Evolutionary conservation across 805 yeast genomes (phyloP), one percentile per base, ranked within the genome.

Genomic region (Candida xiaguanensis): DNA sequence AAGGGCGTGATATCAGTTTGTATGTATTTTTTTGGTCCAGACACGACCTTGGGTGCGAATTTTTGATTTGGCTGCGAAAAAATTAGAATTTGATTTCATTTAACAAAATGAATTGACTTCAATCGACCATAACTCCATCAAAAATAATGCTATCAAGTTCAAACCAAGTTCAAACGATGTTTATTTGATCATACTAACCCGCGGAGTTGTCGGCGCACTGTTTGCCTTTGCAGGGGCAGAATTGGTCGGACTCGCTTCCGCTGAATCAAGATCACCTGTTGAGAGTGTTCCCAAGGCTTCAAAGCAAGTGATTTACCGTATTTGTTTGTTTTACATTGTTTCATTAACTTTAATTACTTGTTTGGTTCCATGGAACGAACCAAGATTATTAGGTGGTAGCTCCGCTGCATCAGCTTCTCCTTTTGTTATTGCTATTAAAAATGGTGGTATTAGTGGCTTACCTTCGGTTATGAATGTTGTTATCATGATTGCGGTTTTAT

Each of bases 391-490:
- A 34, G 40, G 37, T 30, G 62, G 61, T 19, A 74, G 74, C 16
- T 56, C 72, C 30, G 77, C 72, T 38, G 83, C 83, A 32, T 60
- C 79, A 13, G 85, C 88, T 8, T 84, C 91, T n/a, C 93, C 93
- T 14, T 84, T 84, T 50, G 91, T 85, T 39, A 77, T 85, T 61
- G 85, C 91, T 20, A 75, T 82, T 40, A 63, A 56, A 24, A 68
- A 72, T 36, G 84, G 82, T 19, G 85, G 86, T 43, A 79, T 81
- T 47, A 62, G 58, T 24, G 88, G 82, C 33, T 61, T 81, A 38
- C 86, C 86, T 17, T 69, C 77, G 22, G 75, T 83, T 27, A 70
- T 83, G 66, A 83, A 83, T 53, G 85, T 76, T 9, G 83, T 83
- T 37, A 80, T 83, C 46, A 63, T 83, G 54, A 63, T 82, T 41